Conservation (phyloP, 2,329 filamentous ascomycete genomes). For the Neonectria neomacrospora region DNA sequence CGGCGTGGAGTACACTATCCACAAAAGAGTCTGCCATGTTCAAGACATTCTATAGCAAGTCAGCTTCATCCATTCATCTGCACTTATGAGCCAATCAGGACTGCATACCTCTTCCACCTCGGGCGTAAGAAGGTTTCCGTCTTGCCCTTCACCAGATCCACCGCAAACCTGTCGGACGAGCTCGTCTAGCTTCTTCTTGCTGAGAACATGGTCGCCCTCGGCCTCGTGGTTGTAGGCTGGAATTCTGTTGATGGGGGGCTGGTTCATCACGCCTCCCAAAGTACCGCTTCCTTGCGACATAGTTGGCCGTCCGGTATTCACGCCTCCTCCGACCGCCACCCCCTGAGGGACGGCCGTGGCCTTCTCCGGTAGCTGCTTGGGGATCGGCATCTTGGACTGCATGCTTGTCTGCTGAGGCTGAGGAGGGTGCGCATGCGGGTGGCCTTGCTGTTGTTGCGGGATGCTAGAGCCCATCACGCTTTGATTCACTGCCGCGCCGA, state of each 20-base stretch:
- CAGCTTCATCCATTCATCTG: conserved; percentile 31
- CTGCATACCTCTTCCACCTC: conserved; percentile 91
- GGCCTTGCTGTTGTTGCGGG: conserved; percentile 51
- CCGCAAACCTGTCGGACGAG: conserved; percentile 94
- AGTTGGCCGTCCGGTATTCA: conserved; percentile 79
- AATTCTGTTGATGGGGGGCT: conserved; percentile 84
- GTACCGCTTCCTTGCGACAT: conserved; percentile 81
- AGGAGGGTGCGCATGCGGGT: conserved; percentile 62
- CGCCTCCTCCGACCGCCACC: conserved; percentile 74
- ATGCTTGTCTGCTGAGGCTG: conserved; percentile 54
- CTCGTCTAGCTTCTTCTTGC: conserved; percentile 97
- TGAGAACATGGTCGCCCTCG: conserved; percentile 92
- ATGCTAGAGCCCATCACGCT: conserved; percentile 48
- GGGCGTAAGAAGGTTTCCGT: conserved; percentile 82
- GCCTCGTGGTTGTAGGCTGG: conserved; percentile 89
- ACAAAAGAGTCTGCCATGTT: conserved; percentile 94
- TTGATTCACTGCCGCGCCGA: conserved; percentile 45
- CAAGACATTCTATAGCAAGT: conserved; percentile 76
- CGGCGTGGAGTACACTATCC: conserved; percentile 86
- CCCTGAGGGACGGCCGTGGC: conserved; percentile 77
- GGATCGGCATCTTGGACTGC: conserved; percentile 79
- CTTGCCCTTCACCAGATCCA: conserved; percentile 75
- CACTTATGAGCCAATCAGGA: background rate
- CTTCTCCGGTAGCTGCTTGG: conserved; percentile 77
- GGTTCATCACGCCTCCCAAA: conserved; percentile 84